phyloP scores from a whole-genome alignment of 2,329 filamentous ascomycete species.

The Fusarium devonianum region DNA sequence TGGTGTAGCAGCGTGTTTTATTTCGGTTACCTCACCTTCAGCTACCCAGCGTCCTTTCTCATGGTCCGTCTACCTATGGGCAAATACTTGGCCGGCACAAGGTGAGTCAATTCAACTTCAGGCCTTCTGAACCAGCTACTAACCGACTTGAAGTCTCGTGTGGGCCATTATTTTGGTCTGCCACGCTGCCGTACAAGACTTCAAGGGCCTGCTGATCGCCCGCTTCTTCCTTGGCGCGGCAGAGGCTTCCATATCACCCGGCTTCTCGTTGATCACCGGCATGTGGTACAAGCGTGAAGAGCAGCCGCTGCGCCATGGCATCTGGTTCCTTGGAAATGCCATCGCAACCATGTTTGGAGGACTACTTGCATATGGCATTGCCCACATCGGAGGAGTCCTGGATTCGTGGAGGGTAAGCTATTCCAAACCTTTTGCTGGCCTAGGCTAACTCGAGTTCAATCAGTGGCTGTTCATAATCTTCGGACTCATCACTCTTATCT shows the following conservation, averaged over 20 bases:
- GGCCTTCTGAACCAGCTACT: no score
- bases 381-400: constrained; percentile 26
- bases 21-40: constrained; percentile 36
- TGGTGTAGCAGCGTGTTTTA: constrained; percentile 37
- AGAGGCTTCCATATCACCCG: constrained; percentile 36
- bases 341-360: constrained; percentile 35
- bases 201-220: constrained; percentile 22
- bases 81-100: constrained; percentile 32
- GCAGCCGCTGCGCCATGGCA: constrained; percentile 34
- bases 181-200: constrained; percentile 30
- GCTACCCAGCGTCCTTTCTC: constrained; percentile 34
- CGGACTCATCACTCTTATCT: constrained; percentile 30
- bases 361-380: constrained; percentile 31
- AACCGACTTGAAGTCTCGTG: constrained; percentile 4
- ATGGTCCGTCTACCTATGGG: constrained; percentile 35
- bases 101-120: no score
- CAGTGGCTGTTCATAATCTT: constrained; percentile 39
- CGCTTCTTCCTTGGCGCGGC: constrained; percentile 36
- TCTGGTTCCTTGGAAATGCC: constrained; percentile 36
- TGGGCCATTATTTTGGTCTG: constrained; percentile 31
- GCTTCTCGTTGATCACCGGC: constrained; percentile 33
- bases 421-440: neutral
- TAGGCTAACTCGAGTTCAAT: no score
- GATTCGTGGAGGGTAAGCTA: constrained; percentile 28
- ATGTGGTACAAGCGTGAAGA: constrained; percentile 39